Evolutionary conservation across 2,329 filamentous ascomycete species (phyloP).

Genomic region (Penicillium sp.): DNA sequence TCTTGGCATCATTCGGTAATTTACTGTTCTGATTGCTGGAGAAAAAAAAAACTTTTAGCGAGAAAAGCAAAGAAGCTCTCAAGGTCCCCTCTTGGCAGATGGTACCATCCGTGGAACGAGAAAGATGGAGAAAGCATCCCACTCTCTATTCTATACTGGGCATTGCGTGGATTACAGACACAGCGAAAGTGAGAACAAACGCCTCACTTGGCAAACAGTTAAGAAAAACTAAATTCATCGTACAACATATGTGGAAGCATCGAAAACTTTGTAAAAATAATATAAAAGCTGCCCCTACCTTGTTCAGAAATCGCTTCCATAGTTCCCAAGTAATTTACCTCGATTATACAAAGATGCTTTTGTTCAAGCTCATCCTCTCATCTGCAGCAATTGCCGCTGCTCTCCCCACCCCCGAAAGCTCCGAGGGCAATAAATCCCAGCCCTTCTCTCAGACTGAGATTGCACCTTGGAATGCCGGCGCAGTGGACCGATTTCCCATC

Average conservation of each 20-base stretch:
- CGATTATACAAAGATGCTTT: background rate
- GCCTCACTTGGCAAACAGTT: slow-evolving; percentile 1
- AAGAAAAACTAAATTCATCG: background rate
- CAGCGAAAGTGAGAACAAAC: background rate
- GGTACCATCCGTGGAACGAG: background rate
- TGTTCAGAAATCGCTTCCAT: no score
- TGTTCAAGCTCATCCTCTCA: slow-evolving; percentile 2
- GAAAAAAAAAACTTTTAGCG: background rate
- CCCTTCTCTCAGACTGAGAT: slow-evolving; percentile 6
- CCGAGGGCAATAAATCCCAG: slow-evolving; percentile 6
- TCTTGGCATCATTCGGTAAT: slow-evolving; percentile 15
- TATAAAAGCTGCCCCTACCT: slow-evolving; percentile 5
- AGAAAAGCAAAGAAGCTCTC: slow-evolving; percentile 9
- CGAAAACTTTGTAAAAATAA: background rate
- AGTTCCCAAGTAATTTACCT: background rate
- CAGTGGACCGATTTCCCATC: slow-evolving; percentile 49
- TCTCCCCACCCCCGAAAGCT: slow-evolving; percentile 2
- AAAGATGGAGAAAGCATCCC: background rate
- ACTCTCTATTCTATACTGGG: background rate
- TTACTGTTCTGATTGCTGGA: slow-evolving; percentile 5
- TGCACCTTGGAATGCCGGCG: slow-evolving; percentile 36
- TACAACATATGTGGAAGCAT: background rate
- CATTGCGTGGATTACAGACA: background rate
- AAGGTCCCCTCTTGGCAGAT: slow-evolving; percentile 20
- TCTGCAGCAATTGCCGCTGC: slow-evolving; percentile 7